Evolutionary conservation across 2,329 filamentous ascomycete species (phyloP).

Genomic region (Teratosphaeria destructans): DNA sequence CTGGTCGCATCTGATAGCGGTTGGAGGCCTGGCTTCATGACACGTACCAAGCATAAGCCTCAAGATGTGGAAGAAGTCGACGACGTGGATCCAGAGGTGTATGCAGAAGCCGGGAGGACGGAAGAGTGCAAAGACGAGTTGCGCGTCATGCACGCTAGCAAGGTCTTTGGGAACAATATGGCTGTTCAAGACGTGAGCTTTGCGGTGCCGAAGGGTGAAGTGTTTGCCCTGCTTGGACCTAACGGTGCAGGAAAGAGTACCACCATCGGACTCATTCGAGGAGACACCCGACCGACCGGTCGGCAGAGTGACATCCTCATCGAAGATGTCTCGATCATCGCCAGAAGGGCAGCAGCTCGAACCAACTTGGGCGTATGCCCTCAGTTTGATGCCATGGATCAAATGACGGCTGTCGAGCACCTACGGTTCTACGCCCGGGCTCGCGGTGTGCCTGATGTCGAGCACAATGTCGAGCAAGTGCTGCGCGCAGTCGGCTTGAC

Average conservation of each 20-base stretch:
- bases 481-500: constrained; percentile 70
- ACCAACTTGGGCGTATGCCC: constrained; percentile 82
- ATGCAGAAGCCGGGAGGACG: constrained; percentile 54
- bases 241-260: constrained; percentile 74
- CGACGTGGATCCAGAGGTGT: constrained; percentile 46
- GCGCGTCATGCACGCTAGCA: constrained; percentile 69
- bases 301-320: constrained; percentile 72
- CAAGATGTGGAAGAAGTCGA: constrained; percentile 34
- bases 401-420: constrained; percentile 82
- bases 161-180: constrained; percentile 62
- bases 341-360: constrained; percentile 60
- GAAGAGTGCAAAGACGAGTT: constrained; percentile 57
- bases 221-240: constrained; percentile 80
- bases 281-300: constrained; percentile 66
- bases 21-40: constrained; percentile 46
- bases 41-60: constrained; percentile 35
- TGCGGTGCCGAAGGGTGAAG: constrained; percentile 65
- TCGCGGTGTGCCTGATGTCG: constrained; percentile 63
- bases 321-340: constrained; percentile 65
- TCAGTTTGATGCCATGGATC: constrained; percentile 65
- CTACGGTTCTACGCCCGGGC: constrained; percentile 78
- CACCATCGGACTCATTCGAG: constrained; percentile 77
- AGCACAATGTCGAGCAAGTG: constrained; percentile 68
- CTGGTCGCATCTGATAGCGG: constrained; percentile 76
- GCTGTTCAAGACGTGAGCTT: constrained; percentile 83